Conservation (phyloP, 1,284 basidiomycete genomes). For the Taiwanofungus camphoratus region DNA sequence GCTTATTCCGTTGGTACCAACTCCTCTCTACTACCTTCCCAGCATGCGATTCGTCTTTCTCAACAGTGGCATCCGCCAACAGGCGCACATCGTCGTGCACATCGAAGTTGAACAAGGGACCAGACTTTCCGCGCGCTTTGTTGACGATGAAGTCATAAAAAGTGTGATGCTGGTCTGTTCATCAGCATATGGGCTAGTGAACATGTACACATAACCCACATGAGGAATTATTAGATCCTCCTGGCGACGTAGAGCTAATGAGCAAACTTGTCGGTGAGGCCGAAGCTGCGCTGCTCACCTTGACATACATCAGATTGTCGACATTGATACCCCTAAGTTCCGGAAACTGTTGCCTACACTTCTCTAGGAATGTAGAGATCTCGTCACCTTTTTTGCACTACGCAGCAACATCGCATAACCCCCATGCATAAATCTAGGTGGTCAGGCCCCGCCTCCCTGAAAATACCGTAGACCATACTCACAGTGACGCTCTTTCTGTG, state of each 20-base stretch:
- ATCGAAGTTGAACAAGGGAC: constrained; percentile 97
- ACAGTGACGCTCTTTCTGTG: constrained; percentile 91
- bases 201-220: constrained; percentile 37
- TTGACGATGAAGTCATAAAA: constrained; percentile 99
- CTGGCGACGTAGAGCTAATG: constrained; percentile 40
- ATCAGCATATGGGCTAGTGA: constrained; percentile 2
- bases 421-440: constrained; percentile 23
- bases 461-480: constrained; percentile 29
- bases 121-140: constrained; percentile 97
- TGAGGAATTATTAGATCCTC: constrained; percentile 96
- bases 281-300: constrained; percentile 44
- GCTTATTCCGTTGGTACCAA: constrained; percentile 95
- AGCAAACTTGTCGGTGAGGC: no score
- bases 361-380: constrained; percentile 85
- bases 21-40: constrained; percentile 97
- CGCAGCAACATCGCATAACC: constrained; percentile 7
- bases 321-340: constrained; percentile 87
- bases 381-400: constrained; percentile 99
- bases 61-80: constrained; percentile 90
- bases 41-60: constrained; percentile 98
- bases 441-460: constrained; percentile 17
- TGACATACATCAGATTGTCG: constrained; percentile 98
- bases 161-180: constrained; percentile 77
- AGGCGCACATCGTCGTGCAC: constrained; percentile 97
- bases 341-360: constrained; percentile 88